These are phyloP conservation scores for Bertia moriformis DNA, from an alignment of 2,329 filamentous ascomycete genomes.

Conservation along the genomic window DNA sequence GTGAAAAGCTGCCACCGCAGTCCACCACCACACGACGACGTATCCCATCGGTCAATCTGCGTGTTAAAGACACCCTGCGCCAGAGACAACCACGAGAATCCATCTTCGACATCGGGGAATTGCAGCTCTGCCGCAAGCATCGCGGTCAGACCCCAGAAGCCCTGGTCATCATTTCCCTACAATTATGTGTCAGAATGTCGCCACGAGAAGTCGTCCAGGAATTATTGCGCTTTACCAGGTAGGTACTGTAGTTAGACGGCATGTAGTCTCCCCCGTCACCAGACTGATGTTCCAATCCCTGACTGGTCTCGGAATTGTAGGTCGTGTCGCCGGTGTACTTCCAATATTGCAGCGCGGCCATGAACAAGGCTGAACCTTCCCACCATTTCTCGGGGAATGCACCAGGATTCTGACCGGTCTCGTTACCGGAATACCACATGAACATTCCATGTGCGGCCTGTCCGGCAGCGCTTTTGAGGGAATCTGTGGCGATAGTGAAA, in stretches of 20 bases:
- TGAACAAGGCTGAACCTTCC: constrained; percentile 19
- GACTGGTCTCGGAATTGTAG: not conserved
- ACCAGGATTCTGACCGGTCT: constrained; percentile 13
- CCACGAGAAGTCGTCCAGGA: too few relatives aligned
- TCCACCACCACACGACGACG: constrained; percentile 32
- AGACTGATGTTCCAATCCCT: not conserved
- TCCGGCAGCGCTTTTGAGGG: constrained; percentile 14
- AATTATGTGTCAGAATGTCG: too few relatives aligned
- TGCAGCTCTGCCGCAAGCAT: constrained; percentile 28
- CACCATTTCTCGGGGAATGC: constrained; percentile 20
- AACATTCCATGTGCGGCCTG: constrained; percentile 15
- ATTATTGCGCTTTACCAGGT: constrained; percentile 2
- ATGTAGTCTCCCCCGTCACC: constrained; percentile 17
- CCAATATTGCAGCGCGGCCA: constrained; percentile 2
- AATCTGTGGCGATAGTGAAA: constrained; percentile 11
- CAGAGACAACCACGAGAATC: constrained; percentile 29
- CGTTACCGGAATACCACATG: constrained; percentile 16
- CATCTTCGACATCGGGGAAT: constrained; percentile 20
- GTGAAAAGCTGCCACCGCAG: constrained; percentile 45
- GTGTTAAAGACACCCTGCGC: constrained; percentile 38
- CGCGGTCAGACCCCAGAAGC: constrained; percentile 30
- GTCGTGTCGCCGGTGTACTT: constrained; percentile 1
- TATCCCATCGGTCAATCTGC: constrained; percentile 36
- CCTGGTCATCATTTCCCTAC: constrained; percentile 32
- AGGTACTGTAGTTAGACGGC: constrained; percentile 14